Conservation (phyloP, 148 eudicot genomes). For the Mesembryanthemum crystallinum region DNA sequence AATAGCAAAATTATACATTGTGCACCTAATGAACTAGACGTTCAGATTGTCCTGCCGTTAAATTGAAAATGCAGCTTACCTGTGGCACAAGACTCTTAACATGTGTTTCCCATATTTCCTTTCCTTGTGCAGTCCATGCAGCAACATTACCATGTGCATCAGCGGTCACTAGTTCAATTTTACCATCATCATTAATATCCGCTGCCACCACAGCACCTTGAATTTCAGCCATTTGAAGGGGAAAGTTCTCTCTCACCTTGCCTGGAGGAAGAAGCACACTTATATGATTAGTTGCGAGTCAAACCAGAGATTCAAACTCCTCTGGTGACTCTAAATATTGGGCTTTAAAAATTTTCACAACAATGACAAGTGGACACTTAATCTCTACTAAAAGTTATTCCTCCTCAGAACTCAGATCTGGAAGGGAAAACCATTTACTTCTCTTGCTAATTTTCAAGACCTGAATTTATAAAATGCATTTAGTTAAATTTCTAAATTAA, state of each 20-base stretch:
- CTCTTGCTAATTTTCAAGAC: neutral
- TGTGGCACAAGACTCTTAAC: conserved; percentile 92
- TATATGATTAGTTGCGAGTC: neutral
- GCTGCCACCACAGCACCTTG: conserved; percentile 95
- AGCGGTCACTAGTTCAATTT: conserved; percentile 87
- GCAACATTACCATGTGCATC: conserved; percentile 97
- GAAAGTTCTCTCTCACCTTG: conserved; percentile 81
- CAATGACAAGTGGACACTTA: neutral
- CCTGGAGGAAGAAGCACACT: conserved; percentile 46
- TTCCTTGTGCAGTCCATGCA: conserved; percentile 97
- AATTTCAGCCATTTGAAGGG: conserved; percentile 98
- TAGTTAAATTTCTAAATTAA: neutral
- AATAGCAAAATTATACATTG: neutral
- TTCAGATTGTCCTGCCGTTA: neutral
- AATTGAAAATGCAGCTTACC: conserved; percentile 36
- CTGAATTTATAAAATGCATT: neutral
- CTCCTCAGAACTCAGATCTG: neutral
- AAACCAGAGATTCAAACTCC: neutral
- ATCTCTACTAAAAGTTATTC: neutral
- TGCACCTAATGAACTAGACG: neutral
- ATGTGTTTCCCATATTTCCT: conserved; percentile 91
- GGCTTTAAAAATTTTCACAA: neutral
- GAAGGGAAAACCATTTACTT: neutral
- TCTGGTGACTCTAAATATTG: neutral
- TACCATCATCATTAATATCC: conserved; percentile 96